Percentiles rank a stretch among this genome's conserved stretches.
phyloP scores from a whole-genome alignment of 2,329 filamentous ascomycete species.

The Hymenoscyphus repandus region DNA sequence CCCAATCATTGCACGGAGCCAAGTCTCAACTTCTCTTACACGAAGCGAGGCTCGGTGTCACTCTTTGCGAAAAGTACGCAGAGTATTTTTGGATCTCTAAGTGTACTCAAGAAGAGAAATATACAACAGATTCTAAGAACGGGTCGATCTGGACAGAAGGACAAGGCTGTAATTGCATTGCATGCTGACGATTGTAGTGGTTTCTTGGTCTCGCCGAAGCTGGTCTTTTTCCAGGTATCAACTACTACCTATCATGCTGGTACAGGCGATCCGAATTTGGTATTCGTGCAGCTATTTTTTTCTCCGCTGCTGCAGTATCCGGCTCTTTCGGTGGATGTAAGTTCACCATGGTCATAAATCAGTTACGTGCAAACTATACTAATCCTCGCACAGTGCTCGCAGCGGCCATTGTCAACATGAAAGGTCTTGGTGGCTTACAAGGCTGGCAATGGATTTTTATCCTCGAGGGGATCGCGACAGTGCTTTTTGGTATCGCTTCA shows the following conservation, averaged over 20 bases:
- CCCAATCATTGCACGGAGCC: no score
- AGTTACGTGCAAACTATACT: background rate
- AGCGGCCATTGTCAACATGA: constrained; percentile 65
- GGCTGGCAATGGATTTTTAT: constrained; percentile 66
- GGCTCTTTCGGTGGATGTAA: constrained; percentile 66
- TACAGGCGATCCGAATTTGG: constrained; percentile 76
- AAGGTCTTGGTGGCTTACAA: constrained; percentile 50
- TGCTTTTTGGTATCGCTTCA: constrained; percentile 51
- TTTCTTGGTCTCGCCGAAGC: constrained; percentile 72
- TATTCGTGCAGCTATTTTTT: constrained; percentile 76
- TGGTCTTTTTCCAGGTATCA: constrained; percentile 70
- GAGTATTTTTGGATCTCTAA: no score
- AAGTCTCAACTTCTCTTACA: no score
- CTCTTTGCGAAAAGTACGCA: no score
- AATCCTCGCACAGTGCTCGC: constrained; percentile 46
- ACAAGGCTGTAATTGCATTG: no score
- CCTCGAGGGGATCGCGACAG: constrained; percentile 45
- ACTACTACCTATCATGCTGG: constrained; percentile 81
- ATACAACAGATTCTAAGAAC: no score
- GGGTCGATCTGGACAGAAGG: no score
- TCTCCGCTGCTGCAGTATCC: constrained; percentile 73
- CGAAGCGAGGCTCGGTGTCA: no score
- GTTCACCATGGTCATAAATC: background rate
- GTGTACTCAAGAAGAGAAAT: no score
- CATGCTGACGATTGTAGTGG: constrained; percentile 25